Base-by-base conservation (phyloP, 768 basidiomycete genomes). In the Mrakia hoshinonis region DNA sequence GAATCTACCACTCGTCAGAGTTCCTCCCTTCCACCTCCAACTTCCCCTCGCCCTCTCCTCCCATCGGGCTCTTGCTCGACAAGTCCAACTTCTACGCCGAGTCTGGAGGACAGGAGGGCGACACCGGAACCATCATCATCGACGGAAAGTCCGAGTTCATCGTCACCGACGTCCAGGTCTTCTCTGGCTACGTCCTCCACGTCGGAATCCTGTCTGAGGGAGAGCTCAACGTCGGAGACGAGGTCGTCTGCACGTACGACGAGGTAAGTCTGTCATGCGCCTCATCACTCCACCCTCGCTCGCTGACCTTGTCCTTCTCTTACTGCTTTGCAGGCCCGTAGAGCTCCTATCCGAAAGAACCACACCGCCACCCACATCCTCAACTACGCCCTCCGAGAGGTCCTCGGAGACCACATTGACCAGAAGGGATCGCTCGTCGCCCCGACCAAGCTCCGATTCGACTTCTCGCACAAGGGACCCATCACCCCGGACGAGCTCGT, bases 341-440 rank as follows among this genome's bases (percentile, higher is more conserved):
- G 96, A 63, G 93, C 92, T 90, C 94, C 95, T 0, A 82, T 99
- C 63, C 87, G 94, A 67, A 98, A 92, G 81, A 99, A 99, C 77
- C 96, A 99, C 81, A 98, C 96, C 34, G 96, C 89, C 26, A 99
- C 96, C 0, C 96, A 99, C 79, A 96, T 99, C 76, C 89, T 99
- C 76, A 99, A 99, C 82, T 99, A 84, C 77, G 86, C 83, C 67
- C 85, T 99, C 3, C 89, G 96, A 46, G 96, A 98, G 77, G 86
- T 92, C 13, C 87, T 98, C 13, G 96, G 96, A 31, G 93, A 97
- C 78, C 96, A 98, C 77, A 89, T 98, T 72, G 96, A 98, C 79
- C 96, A 99, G 79, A 96, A 91, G 78, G 96, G 96, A 39, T 98
- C 96, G 4, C 86, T 99, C 58, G 96, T 99, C 74, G 93, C 96